Conservation (phyloP, 208 protist genomes). For the Herpetomonas samuelpessoai region DNA sequence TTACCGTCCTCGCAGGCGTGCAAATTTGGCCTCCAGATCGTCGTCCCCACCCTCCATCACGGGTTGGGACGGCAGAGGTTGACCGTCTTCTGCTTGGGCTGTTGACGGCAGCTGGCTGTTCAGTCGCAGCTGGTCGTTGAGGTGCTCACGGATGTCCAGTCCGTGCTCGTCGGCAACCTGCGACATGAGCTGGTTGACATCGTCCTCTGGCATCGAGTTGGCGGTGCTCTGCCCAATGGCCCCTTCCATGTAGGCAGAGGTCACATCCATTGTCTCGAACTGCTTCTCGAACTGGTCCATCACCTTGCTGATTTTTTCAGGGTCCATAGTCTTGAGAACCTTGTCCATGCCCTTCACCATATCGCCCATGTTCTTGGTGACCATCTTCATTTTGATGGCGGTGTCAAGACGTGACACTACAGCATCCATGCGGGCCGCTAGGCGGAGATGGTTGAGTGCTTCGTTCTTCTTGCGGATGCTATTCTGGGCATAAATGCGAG, state of each 20-base stretch:
- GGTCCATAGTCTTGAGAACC: conserved; percentile 93
- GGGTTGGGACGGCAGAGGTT: conserved; percentile 8
- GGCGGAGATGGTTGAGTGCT: conserved; percentile 94
- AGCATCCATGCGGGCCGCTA: conserved; percentile 96
- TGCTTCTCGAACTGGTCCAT: conserved; percentile 98
- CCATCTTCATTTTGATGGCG: conserved; percentile 93
- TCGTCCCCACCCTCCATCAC: conserved; percentile 30
- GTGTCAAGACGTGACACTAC: conserved; percentile 94
- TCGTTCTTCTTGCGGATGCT: conserved; percentile 98
- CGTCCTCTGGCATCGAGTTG: conserved; percentile 89
- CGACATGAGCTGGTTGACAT: conserved; percentile 91
- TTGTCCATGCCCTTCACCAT: conserved; percentile 96
- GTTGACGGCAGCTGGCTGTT: conserved; percentile 21
- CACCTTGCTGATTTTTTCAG: conserved; percentile 82
- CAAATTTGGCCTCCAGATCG: conserved; percentile 66
- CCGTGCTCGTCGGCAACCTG: conserved; percentile 96
- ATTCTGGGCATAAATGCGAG: conserved; percentile 98
- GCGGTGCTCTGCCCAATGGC: conserved; percentile 91
- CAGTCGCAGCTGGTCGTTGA: conserved; percentile 59
- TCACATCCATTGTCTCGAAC: conserved; percentile 97
- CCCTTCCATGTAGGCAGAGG: conserved; percentile 90
- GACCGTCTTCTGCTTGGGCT: conserved; percentile 10
- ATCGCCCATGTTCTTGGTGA: conserved; percentile 93
- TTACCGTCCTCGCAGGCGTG: conserved; percentile 59
- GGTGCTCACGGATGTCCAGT: conserved; percentile 80